phyloP scores from a whole-genome alignment of 768 basidiomycete genomes.

The Amylocystis lapponica region DNA sequence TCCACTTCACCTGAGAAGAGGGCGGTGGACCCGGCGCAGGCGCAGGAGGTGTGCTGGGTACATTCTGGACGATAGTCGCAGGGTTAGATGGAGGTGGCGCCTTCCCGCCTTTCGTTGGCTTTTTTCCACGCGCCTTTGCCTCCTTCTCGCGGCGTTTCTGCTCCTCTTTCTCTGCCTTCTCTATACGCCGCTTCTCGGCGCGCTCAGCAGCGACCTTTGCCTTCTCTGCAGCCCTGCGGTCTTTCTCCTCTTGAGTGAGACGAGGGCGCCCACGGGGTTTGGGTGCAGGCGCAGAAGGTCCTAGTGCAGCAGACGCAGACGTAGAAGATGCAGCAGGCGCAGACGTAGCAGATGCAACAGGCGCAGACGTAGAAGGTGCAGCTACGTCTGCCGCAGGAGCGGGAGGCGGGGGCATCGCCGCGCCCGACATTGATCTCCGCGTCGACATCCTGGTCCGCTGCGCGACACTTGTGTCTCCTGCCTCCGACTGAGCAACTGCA shows the following conservation, averaged over 20 bases:
- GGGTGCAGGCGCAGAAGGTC: slow-evolving; percentile 2
- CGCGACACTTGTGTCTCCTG: neutral
- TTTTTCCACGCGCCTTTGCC: slow-evolving; percentile 13
- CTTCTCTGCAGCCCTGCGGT: slow-evolving; percentile 16
- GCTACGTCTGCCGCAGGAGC: neutral
- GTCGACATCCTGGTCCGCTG: neutral
- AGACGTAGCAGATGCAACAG: neutral
- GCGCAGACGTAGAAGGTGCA: neutral
- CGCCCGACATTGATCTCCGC: neutral
- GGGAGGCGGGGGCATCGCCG: neutral
- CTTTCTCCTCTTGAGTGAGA: slow-evolving; percentile 20
- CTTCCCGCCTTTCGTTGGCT: slow-evolving; percentile 4
- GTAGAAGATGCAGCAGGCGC: slow-evolving; percentile 1
- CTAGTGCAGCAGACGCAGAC: slow-evolving; percentile 4
- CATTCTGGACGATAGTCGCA: neutral
- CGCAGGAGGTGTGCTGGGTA: neutral
- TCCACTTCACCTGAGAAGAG: slow-evolving; percentile 21
- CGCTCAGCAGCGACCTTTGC: slow-evolving; percentile 18
- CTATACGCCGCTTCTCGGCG: slow-evolving; percentile 14
- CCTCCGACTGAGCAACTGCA: neutral
- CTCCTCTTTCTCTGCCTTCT: slow-evolving; percentile 15
- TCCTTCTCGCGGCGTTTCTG: slow-evolving; percentile 13
- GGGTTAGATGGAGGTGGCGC: neutral
- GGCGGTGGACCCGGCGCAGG: neutral
- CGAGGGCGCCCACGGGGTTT: slow-evolving; percentile 17